Evolutionary conservation across 2,329 filamentous ascomycete genomes (phyloP), one percentile per base, ranked within the genome.

Genomic region (Penicillium brevicompactum): DNA sequence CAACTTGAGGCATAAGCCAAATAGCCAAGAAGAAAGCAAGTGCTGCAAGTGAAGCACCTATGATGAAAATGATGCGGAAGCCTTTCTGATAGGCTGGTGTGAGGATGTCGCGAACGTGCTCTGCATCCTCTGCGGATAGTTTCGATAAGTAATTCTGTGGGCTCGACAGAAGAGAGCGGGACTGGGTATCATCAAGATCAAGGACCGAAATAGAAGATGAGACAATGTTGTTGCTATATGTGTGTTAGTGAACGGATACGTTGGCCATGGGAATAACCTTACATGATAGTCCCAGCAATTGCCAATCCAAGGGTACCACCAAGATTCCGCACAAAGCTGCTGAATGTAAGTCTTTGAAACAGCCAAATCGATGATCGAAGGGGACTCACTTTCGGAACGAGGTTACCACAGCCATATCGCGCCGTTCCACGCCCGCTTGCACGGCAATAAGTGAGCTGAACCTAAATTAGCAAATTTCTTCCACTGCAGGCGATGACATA

Each of bases 351-450:
- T 9, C 27, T 11, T 4, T 31, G 16, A 14, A 27, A 30, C 21
- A 37, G 2, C 21, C 9, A 13, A 2, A 2, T 37, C n/a, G 13
- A 18, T 11, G 1, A 21, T 7, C 8, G 30, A 5, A 1, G 5
- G 34, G 31, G 24, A 58, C 61, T 21, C 64, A 72, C 71, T 72
- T 74, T 21, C 71, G 63, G 50, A 73, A 72, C 1, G 68, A 63
- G 5, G 74, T 76, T 5, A 76, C 70, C 1, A 76, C 71, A 2
- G 74, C 74, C 74, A 76, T 77, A 37, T 77, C 70, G 32, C 67
- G 60, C 49, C 73, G 61, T 16, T 68, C 67, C 13, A 76, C 74
- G 4, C 74, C 72, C 2, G 74, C 74, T 64, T 76, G 74, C 14
- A 76, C 64, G 13, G 73, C 74, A 18, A 75, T 74, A 1, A 75